Evolutionary conservation across 1,139 yeast genomes (phyloP).

Genomic region (Geotrichum cucujoidarum): DNA sequence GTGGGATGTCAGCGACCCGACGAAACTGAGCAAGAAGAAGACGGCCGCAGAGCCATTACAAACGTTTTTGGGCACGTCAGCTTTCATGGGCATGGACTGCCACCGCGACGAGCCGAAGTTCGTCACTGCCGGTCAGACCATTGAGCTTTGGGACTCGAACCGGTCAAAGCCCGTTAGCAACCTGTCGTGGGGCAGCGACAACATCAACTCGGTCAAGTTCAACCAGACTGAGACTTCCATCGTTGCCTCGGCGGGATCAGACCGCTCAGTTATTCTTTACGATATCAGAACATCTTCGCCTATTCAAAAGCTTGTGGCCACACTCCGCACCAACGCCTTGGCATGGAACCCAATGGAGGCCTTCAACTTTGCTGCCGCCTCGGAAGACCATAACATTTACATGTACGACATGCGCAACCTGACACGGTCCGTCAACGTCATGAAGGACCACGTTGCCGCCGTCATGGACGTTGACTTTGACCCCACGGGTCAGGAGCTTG

Average conservation of each 20-base stretch:
- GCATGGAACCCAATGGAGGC: slow-evolving; percentile 99
- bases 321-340: slow-evolving; percentile 76
- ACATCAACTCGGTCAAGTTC: slow-evolving; percentile 73
- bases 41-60: slow-evolving; percentile 40
- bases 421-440: slow-evolving; percentile 71
- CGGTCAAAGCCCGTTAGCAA: slow-evolving; percentile 73
- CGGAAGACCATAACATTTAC: slow-evolving; percentile 93
- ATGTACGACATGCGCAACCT: slow-evolving; percentile 95
- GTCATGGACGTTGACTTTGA: slow-evolving; percentile 91
- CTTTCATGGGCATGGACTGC: slow-evolving; percentile 82
- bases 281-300: slow-evolving; percentile 93
- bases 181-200: slow-evolving; percentile 95
- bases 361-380: slow-evolving; percentile 83
- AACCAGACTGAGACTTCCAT: slow-evolving; percentile 87
- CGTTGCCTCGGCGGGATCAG: slow-evolving; percentile 87
- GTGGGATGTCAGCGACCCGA: slow-evolving; percentile 51
- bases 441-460: slow-evolving; percentile 94
- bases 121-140: slow-evolving; percentile 87
- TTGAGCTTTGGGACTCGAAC: slow-evolving; percentile 84
- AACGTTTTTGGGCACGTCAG: slow-evolving; percentile 78
- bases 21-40: slow-evolving; percentile 12
- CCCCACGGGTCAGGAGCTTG: slow-evolving; percentile 95
- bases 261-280: slow-evolving; percentile 82
- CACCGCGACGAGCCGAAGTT: slow-evolving; percentile 69
- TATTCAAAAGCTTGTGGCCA: slow-evolving; percentile 80